Base-by-base conservation (phyloP, 108 stramenopile species). In the Phaeodactylum tricornutum region DNA sequence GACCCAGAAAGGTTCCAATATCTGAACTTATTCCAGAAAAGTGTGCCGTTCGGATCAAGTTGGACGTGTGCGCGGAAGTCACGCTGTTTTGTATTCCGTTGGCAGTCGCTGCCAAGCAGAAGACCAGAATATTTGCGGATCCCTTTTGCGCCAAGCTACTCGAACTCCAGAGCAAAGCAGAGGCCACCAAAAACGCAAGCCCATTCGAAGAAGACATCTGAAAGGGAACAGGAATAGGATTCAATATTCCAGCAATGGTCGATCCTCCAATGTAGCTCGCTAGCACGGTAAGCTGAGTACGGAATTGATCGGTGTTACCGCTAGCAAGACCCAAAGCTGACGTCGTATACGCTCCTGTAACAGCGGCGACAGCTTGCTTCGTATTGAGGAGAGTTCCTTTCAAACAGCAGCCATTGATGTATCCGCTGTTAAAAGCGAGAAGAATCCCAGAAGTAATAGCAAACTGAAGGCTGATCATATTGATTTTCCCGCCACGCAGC, bases 301-400 rank as follows among this genome's bases (percentile, higher is more conserved):
- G 8, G 34, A 71, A 60, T 16, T 48, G 46, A 27, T 16, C 49
- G 33, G 29, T 45, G 27, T 50, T 66, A 43, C 49, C 60, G 29
- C 49, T 26, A 1, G 71, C 67, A 5, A 58, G 27, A 6, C 61
- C 66, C 20, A 81, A 47, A 14, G 71, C 76, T 20, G 65, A 56
- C 29, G 53, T 74, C 8, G 74, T 82, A 47, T 61, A 82, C 0
- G 80, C 55, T 3, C 67, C 76, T 1, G 80, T 82, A 11, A 78
- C 61, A 19, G 75, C 72, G 2, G 80, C 32, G 35, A 69, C 72
- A 19, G 53, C 71, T 22, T 67, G 50, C 17, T 65, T 67, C 1
- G 54, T 53, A 0, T 28, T 36, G 19, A 17, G n/a, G 11, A 75
- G 21, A 27, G 59, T 28, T 12, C 80, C 80, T 7, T 60, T 55